Percentiles rank a stretch among this genome's conserved stretches.
phyloP scores from a whole-genome alignment of 495 filamentous ascomycete species.

The Neurospora intermedia region DNA sequence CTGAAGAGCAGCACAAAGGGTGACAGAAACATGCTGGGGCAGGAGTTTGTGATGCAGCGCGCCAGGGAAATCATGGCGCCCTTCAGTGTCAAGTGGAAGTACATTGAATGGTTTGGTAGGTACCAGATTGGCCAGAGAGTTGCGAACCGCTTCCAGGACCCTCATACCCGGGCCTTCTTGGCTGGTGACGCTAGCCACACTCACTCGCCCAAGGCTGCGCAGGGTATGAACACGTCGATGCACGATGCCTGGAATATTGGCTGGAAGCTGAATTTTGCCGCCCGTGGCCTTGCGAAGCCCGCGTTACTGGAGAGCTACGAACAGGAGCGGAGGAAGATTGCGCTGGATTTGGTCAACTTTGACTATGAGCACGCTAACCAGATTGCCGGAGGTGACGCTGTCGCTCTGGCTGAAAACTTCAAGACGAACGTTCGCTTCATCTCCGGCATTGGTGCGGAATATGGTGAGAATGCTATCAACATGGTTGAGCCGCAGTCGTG shows the following conservation, averaged over 20 bases:
- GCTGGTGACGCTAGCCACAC: constrained; percentile 68
- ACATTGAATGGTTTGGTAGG: constrained; percentile 49
- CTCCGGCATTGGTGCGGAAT: constrained; percentile 55
- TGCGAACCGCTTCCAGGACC: constrained; percentile 45
- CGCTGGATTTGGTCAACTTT: constrained; percentile 57
- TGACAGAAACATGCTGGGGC: constrained; percentile 34
- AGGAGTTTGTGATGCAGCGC: constrained; percentile 56
- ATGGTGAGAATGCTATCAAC: constrained; percentile 48
- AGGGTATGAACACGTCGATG: constrained; percentile 73
- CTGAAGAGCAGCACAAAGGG: constrained; percentile 43
- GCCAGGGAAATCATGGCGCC: constrained; percentile 54
- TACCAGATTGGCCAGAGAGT: constrained; percentile 60
- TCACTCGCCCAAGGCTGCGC: constrained; percentile 64
- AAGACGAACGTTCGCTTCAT: constrained; percentile 58
- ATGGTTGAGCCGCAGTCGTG: constrained; percentile 23
- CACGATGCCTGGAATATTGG: constrained; percentile 67
- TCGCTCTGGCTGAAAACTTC: constrained; percentile 50
- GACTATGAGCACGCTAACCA: constrained; percentile 50
- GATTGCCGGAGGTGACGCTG: constrained; percentile 46
- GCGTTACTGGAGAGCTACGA: constrained; percentile 54
- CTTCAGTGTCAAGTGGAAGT: constrained; percentile 49
- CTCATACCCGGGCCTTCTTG: constrained; percentile 50
- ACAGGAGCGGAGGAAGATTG: constrained; percentile 48
- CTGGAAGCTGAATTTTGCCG: constrained; percentile 60
- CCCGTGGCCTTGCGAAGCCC: constrained; percentile 44